Evolutionary conservation across 495 filamentous ascomycete genomes (phyloP).

Genomic region (Penicillium herquei): DNA sequence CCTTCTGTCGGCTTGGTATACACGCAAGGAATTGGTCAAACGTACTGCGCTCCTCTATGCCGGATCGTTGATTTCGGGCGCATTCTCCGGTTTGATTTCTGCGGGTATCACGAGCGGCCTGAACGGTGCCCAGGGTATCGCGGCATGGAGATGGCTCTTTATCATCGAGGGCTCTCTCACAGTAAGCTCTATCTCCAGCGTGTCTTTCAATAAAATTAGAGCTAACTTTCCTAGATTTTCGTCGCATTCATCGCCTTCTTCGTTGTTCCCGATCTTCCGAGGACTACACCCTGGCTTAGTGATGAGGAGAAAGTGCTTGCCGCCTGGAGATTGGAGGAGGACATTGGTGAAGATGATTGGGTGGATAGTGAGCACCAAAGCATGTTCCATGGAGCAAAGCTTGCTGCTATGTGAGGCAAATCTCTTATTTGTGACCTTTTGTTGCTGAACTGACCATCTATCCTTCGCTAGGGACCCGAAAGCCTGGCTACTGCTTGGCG

Average conservation of each 20-base stretch:
- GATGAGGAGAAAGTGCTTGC: slow-evolving; percentile 63
- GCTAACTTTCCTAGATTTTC: slow-evolving; percentile 23
- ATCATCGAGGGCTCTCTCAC: slow-evolving; percentile 44
- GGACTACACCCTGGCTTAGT: slow-evolving; percentile 66
- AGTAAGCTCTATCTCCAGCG: slow-evolving; percentile 8
- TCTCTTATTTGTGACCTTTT: no score
- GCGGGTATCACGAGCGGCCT: slow-evolving; percentile 21
- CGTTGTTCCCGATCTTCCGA: slow-evolving; percentile 70
- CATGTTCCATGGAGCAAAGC: slow-evolving; percentile 61
- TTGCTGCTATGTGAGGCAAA: no score
- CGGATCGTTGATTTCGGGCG: slow-evolving; percentile 22
- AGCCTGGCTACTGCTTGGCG: slow-evolving; percentile 14
- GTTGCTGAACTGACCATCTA: no score
- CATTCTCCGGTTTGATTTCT: slow-evolving; percentile 29
- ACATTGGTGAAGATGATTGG: slow-evolving; percentile 74
- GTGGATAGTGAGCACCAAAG: slow-evolving; percentile 54
- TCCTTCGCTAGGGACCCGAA: no score
- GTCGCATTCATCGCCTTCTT: slow-evolving; percentile 50
- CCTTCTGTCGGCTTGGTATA: slow-evolving; percentile 46
- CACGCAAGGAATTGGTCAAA: slow-evolving; percentile 34
- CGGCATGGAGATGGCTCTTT: slow-evolving; percentile 34
- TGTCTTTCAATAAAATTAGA: not conserved
- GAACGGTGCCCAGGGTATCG: slow-evolving; percentile 19
- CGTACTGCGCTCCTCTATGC: slow-evolving; percentile 27
- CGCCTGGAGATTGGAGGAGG: slow-evolving; percentile 64